These are phyloP conservation scores for Citrus sinensis DNA, from an alignment of 345 rosid species.

Conservation along the genomic window DVS_A1.0 CM039164.1:4607501-4608000, in stretches of 20 bases:
- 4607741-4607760: constrained; percentile 56
- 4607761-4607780: constrained; percentile 68
- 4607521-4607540: background rate
- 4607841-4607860: constrained; percentile 69
- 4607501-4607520: background rate
- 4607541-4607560: background rate
- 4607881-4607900: constrained; percentile 90
- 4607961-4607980: constrained; percentile 58
- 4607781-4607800: constrained; percentile 77
- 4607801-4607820: constrained; percentile 75
- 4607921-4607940: constrained; percentile 62
- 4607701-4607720: constrained; percentile 93
- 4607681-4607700: constrained; percentile 73
- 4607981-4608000: constrained; percentile 89
- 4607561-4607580: background rate
- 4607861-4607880: constrained; percentile 70
- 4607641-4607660: constrained; percentile 72
- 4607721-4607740: constrained; percentile 68
- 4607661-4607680: constrained; percentile 64
- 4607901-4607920: constrained; percentile 47
- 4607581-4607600: background rate
- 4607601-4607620: background rate
- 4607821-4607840: constrained; percentile 82
- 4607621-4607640: constrained; percentile 32
- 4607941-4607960: constrained; percentile 86